A percentile compares a stretch with the other conserved stretches of the same genome.
phyloP scores from a whole-genome alignment of 306 rosid genomes.

The Trifolium subterraneum region DNA sequence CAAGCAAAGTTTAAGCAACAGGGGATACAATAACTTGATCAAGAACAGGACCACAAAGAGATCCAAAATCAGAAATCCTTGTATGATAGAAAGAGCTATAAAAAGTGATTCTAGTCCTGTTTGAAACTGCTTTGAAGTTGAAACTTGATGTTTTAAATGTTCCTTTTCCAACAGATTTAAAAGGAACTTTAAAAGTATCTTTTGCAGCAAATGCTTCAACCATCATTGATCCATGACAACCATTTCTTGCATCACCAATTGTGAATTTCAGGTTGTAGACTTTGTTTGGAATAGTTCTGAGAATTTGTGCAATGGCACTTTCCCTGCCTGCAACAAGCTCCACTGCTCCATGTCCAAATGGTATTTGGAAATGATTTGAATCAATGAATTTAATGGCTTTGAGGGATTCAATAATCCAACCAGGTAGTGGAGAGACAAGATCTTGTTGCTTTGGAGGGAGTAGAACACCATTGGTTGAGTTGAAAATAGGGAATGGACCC shows the following conservation, averaged over 20 bases:
- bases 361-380: slow-evolving; percentile 54
- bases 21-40: slow-evolving; percentile 72
- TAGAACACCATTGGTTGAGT: slow-evolving; percentile 80
- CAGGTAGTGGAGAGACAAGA: slow-evolving; percentile 87
- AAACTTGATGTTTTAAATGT: slow-evolving; percentile 57
- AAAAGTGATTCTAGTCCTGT: slow-evolving; percentile 81
- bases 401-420: slow-evolving; percentile 93
- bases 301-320: slow-evolving; percentile 83
- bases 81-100: slow-evolving; percentile 88
- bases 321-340: slow-evolving; percentile 96
- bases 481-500: slow-evolving; percentile 80
- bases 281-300: slow-evolving; percentile 69
- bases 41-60: slow-evolving; percentile 89
- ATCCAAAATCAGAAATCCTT: slow-evolving; percentile 65
- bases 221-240: slow-evolving; percentile 94
- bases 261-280: slow-evolving; percentile 66
- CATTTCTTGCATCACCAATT: slow-evolving; percentile 86
- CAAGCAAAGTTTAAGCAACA: neutral
- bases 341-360: slow-evolving; percentile 69
- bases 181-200: slow-evolving; percentile 72
- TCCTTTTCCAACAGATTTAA: slow-evolving; percentile 74
- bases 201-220: slow-evolving; percentile 85
- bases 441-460: slow-evolving; percentile 94
- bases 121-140: slow-evolving; percentile 63
- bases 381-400: slow-evolving; percentile 87